Percentiles rank a stretch among this genome's conserved stretches.
These are phyloP conservation scores for Clathrospora elynae DNA, from an alignment of 2,329 filamentous ascomycete genomes.

Conservation along the genomic window DNA sequence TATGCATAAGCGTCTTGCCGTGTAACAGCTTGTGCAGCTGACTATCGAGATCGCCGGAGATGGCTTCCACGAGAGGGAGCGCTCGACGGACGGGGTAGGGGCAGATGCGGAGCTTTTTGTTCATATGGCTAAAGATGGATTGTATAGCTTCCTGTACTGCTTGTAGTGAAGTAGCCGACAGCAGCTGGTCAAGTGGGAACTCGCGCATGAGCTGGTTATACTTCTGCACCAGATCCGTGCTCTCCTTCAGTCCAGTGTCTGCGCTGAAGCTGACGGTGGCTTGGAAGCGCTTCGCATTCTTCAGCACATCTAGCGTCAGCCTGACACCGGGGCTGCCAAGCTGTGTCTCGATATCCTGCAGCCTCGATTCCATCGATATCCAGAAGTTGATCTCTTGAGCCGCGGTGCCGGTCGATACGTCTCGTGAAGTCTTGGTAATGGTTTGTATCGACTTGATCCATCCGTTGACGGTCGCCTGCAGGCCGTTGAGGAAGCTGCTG, in stretches of 20 bases:
- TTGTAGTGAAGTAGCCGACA: slow-evolving; percentile 85
- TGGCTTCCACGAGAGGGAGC: slow-evolving; percentile 91
- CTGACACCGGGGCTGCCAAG: slow-evolving; percentile 85
- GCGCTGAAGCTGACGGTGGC: slow-evolving; percentile 95
- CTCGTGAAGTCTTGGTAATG: slow-evolving; percentile 91
- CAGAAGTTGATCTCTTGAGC: slow-evolving; percentile 99
- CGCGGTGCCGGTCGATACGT: slow-evolving; percentile 77
- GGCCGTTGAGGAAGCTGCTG: slow-evolving; percentile 87
- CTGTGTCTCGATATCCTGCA: slow-evolving; percentile 90
- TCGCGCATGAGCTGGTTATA: slow-evolving; percentile 99
- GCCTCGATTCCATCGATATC: slow-evolving; percentile 92
- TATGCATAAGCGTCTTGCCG: slow-evolving; percentile 85
- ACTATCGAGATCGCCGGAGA: slow-evolving; percentile 88
- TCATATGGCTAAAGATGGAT: slow-evolving; percentile 90
- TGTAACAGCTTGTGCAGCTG: slow-evolving; percentile 84
- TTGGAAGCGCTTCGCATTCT: slow-evolving; percentile 97
- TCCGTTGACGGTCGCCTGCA: slow-evolving; percentile 91
- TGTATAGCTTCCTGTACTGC: slow-evolving; percentile 89
- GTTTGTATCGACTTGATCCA: slow-evolving; percentile 99
- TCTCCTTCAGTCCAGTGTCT: slow-evolving; percentile 94
- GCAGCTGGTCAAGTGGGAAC: slow-evolving; percentile 91
- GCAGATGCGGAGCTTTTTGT: slow-evolving; percentile 96
- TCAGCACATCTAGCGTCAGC: slow-evolving; percentile 90
- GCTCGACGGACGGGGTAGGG: slow-evolving; percentile 93
- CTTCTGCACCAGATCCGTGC: slow-evolving; percentile 93